Conservation (phyloP, 768 basidiomycete species). For the Amanita fuliginea region DNA sequence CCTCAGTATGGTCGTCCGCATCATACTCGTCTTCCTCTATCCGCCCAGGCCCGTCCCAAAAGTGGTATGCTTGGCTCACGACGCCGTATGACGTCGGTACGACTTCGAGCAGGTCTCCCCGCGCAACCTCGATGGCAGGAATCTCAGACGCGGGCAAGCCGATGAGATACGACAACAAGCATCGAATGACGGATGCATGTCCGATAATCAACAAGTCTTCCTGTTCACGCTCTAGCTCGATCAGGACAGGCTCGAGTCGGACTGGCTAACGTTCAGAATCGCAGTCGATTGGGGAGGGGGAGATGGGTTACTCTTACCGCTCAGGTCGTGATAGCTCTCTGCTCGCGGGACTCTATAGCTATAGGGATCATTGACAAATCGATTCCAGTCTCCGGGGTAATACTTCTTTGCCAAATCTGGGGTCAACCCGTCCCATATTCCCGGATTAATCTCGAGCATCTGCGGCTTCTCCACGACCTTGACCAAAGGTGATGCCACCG, state of each 20-base stretch:
- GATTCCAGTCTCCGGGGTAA: slow-evolving; percentile 91
- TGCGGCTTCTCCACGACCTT: slow-evolving; percentile 92
- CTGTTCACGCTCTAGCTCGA: slow-evolving; percentile 89
- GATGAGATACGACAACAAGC: slow-evolving; percentile 86
- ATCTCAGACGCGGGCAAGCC: slow-evolving; percentile 94
- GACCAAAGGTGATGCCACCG: slow-evolving; percentile 22
- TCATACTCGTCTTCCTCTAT: slow-evolving; percentile 17
- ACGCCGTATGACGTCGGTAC: slow-evolving; percentile 86
- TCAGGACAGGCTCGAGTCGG: slow-evolving; percentile 83
- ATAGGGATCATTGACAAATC: slow-evolving; percentile 90
- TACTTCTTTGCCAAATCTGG: slow-evolving; percentile 81
- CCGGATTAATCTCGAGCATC: slow-evolving; percentile 98
- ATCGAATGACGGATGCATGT: slow-evolving; percentile 95
- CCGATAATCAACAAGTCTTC: slow-evolving; percentile 96
- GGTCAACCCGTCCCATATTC: slow-evolving; percentile 92
- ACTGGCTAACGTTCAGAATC: slow-evolving; percentile 32
- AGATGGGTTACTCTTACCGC: slow-evolving; percentile 35
- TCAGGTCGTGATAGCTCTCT: slow-evolving; percentile 95
- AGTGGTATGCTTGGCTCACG: slow-evolving; percentile 81
- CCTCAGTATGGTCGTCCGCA: slow-evolving; percentile 1
- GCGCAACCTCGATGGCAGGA: slow-evolving; percentile 92
- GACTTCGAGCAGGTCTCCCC: slow-evolving; percentile 93
- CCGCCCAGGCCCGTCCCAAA: slow-evolving; percentile 83
- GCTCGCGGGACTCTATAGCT: slow-evolving; percentile 85
- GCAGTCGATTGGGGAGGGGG: background rate